Evolutionary conservation across 2,329 filamentous ascomycete genomes (phyloP).

Genomic region (Fusarium oligoseptatum): DNA sequence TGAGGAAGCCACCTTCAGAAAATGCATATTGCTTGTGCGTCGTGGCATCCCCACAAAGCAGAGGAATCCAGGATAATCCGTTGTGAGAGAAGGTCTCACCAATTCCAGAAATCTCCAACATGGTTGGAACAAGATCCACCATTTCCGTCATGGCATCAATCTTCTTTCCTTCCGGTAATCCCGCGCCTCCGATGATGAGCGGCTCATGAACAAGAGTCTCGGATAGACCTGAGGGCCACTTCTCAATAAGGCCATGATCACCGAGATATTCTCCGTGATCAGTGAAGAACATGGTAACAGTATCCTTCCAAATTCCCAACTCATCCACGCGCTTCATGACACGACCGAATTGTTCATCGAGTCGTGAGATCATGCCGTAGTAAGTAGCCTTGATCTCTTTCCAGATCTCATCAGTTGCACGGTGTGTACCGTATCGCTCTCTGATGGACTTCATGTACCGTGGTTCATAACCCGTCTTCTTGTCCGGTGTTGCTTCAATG

Average conservation of each 20-base stretch:
- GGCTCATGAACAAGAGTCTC: constrained; percentile 59
- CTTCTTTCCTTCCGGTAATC: constrained; percentile 52
- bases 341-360: constrained; percentile 61
- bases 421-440: constrained; percentile 53
- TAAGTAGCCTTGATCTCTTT: constrained; percentile 60
- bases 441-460: constrained; percentile 57
- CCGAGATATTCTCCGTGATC: constrained; percentile 63
- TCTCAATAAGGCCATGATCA: constrained; percentile 62
- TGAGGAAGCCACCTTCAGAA: constrained; percentile 60
- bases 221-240: constrained; percentile 61
- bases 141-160: constrained; percentile 57
- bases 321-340: constrained; percentile 53
- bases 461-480: constrained; percentile 58
- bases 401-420: constrained; percentile 59
- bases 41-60: constrained; percentile 41
- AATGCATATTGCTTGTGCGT: constrained; percentile 57
- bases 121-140: constrained; percentile 60
- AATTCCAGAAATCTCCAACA: constrained; percentile 55
- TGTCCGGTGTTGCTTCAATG: constrained; percentile 10
- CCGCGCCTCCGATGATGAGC: constrained; percentile 58
- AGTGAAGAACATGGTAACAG: constrained; percentile 59
- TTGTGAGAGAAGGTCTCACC: constrained; percentile 57
- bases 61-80: constrained; percentile 52
- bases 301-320: constrained; percentile 53
- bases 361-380: constrained; percentile 60